phyloP scores from a whole-genome alignment of 352 stramenopile genomes.

The Peronosclerospora sorghi region DNA sequence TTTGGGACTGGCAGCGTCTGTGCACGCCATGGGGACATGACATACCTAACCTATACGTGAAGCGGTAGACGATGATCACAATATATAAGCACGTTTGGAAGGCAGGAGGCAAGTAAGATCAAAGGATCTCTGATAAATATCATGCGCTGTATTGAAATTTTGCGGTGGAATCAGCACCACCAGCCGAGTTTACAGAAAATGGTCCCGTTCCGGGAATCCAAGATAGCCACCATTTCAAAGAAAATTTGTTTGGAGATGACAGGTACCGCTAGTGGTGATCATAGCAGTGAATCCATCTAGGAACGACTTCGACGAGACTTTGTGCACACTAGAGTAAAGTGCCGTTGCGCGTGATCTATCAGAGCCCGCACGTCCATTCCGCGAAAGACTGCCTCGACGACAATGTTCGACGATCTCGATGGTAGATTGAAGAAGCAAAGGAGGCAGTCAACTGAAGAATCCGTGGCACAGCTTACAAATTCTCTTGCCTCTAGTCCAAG shows the following conservation, averaged over 20 bases:
- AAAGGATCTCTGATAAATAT: conserved; percentile 97
- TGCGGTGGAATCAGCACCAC: conserved; percentile 88
- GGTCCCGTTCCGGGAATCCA: conserved; percentile 96
- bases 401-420: conserved; percentile 42
- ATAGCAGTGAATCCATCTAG: conserved; percentile 91
- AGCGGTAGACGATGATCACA: too few species aligned
- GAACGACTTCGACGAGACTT: conserved; percentile 93
- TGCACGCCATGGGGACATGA: too few species aligned
- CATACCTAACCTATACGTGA: too few species aligned
- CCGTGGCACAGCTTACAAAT: neutral
- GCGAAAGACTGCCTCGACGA: conserved; percentile 19
- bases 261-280: conserved; percentile 91
- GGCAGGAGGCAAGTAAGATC: conserved; percentile 97
- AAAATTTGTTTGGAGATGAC: conserved; percentile 74
- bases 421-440: conserved; percentile 34
- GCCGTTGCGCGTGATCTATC: conserved; percentile 87
- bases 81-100: too few species aligned
- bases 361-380: conserved; percentile 33
- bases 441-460: conserved; percentile 16
- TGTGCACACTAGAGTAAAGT: conserved; percentile 92
- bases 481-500: neutral
- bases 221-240: conserved; percentile 95
- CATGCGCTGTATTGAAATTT: conserved; percentile 92
- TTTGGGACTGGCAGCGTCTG: too few species aligned
- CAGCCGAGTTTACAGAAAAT: conserved; percentile 68